Conservation (phyloP, 495 filamentous ascomycete species). For the Podospora sp. region DNA sequence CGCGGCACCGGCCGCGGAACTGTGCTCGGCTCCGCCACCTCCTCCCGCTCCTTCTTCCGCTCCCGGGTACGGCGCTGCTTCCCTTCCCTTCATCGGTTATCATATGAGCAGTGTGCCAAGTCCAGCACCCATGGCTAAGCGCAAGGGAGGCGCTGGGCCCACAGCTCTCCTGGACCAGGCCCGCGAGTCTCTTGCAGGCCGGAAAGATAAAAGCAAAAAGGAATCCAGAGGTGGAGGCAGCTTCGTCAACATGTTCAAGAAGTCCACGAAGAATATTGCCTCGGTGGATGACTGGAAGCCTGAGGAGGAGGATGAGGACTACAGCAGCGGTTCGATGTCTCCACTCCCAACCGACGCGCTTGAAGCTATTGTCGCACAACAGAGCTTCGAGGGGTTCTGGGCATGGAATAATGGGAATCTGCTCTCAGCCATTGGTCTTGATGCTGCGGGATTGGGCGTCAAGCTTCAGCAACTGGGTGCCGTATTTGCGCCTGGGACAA, state of each 20-base stretch:
- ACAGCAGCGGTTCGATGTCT: too few relatives aligned
- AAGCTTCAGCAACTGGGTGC: conserved; percentile 13
- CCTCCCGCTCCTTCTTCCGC: too few relatives aligned
- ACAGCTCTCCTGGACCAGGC: neutral
- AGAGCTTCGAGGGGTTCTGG: conserved; percentile 57
- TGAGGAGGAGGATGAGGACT: neutral
- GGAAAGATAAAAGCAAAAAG: neutral
- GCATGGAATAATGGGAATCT: conserved; percentile 23
- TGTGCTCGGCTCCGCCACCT: too few relatives aligned
- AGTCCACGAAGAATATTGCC: neutral
- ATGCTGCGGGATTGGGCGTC: conserved; percentile 22
- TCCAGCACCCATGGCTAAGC: neutral
- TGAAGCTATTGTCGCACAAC: conserved; percentile 44
- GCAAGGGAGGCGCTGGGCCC: neutral
- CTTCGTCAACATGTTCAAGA: neutral
- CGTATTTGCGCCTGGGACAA: conserved; percentile 1
- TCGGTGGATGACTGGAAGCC: neutral
- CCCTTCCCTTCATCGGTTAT: too few relatives aligned
- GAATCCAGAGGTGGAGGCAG: neutral
- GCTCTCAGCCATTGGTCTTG: conserved; percentile 27
- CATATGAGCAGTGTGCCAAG: too few relatives aligned
- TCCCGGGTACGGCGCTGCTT: too few relatives aligned
- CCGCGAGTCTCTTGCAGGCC: neutral
- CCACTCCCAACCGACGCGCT: conserved; percentile 14
- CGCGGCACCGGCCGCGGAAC: too few relatives aligned